Percentiles rank a stretch among this genome's conserved stretches.
phyloP scores from a whole-genome alignment of 148 eudicot genomes.

The Fagopyrum homotropicum region DNA sequence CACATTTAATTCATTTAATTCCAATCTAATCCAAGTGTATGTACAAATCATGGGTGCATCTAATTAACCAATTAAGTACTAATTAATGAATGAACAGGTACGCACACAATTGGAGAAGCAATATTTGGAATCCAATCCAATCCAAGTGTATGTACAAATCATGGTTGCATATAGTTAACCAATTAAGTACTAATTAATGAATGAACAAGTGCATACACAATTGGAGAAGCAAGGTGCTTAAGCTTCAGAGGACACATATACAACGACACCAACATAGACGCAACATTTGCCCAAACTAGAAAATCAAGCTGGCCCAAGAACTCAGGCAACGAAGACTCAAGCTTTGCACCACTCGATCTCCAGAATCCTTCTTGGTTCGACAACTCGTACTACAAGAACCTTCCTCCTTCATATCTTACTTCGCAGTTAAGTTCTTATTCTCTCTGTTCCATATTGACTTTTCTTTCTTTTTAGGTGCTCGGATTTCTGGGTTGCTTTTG shows the following conservation, averaged over 20 bases:
- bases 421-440: too few relatives aligned
- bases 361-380: slow-evolving; percentile 41
- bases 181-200: neutral
- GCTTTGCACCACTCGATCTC: slow-evolving; percentile 41
- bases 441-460: too few relatives aligned
- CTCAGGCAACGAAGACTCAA: slow-evolving; percentile 33
- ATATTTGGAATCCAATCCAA: too few relatives aligned
- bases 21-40: too few relatives aligned
- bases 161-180: neutral
- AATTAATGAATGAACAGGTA: too few relatives aligned
- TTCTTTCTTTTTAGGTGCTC: too few relatives aligned
- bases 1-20: too few relatives aligned
- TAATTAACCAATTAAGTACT: too few relatives aligned
- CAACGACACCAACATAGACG: slow-evolving; percentile 46
- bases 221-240: slow-evolving; percentile 54
- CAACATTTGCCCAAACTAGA: slow-evolving; percentile 26
- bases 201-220: slow-evolving; percentile 45
- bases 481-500: neutral
- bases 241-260: slow-evolving; percentile 36
- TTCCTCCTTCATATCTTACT: too few relatives aligned
- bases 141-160: too few relatives aligned
- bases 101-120: too few relatives aligned
- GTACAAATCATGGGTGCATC: too few relatives aligned
- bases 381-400: slow-evolving; percentile 37
- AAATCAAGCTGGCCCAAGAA: slow-evolving; percentile 29